These are phyloP conservation scores for Pseudogymnoascus sp. DNA, from an alignment of 2,329 filamentous ascomycete species.

Conservation along the genomic window DNA sequence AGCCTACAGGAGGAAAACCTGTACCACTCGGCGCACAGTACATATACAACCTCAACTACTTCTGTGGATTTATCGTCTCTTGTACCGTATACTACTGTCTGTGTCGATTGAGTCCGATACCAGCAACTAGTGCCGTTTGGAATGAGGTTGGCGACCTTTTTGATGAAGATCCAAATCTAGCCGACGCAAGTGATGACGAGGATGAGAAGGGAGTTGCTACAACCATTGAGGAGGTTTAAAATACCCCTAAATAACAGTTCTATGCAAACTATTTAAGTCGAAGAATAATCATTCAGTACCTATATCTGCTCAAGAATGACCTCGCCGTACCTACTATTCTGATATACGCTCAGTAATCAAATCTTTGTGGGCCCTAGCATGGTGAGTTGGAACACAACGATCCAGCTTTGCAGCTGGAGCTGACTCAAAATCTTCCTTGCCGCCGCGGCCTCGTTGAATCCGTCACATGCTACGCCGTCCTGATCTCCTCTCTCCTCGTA, in stretches of 20 bases:
- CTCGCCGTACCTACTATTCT: neutral
- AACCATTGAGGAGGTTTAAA: neutral
- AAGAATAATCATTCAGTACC: neutral
- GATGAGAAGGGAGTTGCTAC: neutral
- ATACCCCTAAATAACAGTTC: neutral
- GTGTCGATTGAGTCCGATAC: slow-evolving; percentile 61
- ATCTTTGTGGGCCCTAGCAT: too few relatives aligned
- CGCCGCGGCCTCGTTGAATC: too few relatives aligned
- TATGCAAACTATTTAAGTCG: neutral
- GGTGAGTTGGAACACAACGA: too few relatives aligned
- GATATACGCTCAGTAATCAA: too few relatives aligned
- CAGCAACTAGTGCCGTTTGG: slow-evolving; percentile 68
- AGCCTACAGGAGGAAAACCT: slow-evolving; percentile 19
- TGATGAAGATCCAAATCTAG: slow-evolving; percentile 32
- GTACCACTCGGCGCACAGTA: slow-evolving; percentile 68
- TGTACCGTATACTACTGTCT: slow-evolving; percentile 58
- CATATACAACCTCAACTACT: slow-evolving; percentile 88
- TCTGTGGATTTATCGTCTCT: slow-evolving; percentile 70
- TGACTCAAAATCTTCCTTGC: too few relatives aligned
- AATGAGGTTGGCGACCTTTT: slow-evolving; percentile 64
- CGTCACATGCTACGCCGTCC: too few relatives aligned
- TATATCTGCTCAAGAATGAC: neutral
- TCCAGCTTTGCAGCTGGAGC: too few relatives aligned
- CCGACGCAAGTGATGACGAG: neutral
- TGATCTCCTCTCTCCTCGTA: too few relatives aligned